Evolutionary conservation across 305 asterid species (phyloP), one percentile per base, ranked within the genome.

Genomic region (Caryopteris hybrid): DNA sequence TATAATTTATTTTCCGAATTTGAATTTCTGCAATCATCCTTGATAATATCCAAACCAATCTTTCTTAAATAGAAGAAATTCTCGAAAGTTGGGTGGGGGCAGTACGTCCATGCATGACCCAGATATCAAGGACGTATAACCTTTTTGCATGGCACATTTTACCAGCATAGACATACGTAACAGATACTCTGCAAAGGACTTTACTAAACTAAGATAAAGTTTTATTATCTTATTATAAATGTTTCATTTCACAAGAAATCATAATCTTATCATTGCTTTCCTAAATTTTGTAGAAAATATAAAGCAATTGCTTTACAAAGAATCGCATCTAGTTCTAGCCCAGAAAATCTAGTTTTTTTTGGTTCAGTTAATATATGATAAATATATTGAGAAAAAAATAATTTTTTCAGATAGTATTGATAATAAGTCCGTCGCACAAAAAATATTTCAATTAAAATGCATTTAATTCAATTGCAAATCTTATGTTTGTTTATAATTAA

Each of bases 111-210:
- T 77, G 82, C 82, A 80, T 77, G 80, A 67, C 72, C 33, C 78
- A 41, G 36, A 34, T 60, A 41, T 18, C 81, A 45, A 58, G 66
- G 68, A 55, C 73, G 73, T 68, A 48, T 18, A 27, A 12, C 8
- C 64, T 66, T 77, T 77, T 74, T 74, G 85, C 80, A 74, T 77
- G 80, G 57, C 85, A 74, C 85, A 39, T 10, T 50, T 67, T 48
- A 68, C 73, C n/a, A 62, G 8, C 20, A 25, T 25, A 25, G 13
- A 66, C 34, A 67, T 48, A 73, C 59, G 73, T 70, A 75, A 69
- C 73, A 13, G 75, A 60, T 75, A 57, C 71, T 61, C 47, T 55
- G 73, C 73, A 46, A 55, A 46, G 31, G 12, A 25, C 27, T 18
- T 31, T 55, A 70, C 39, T 39, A 29, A 27, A 13, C 61, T 25